Evolutionary conservation across 768 basidiomycete species (phyloP), one percentile per base, ranked within the genome.

Genomic region (Boletus patriciae): DNA sequence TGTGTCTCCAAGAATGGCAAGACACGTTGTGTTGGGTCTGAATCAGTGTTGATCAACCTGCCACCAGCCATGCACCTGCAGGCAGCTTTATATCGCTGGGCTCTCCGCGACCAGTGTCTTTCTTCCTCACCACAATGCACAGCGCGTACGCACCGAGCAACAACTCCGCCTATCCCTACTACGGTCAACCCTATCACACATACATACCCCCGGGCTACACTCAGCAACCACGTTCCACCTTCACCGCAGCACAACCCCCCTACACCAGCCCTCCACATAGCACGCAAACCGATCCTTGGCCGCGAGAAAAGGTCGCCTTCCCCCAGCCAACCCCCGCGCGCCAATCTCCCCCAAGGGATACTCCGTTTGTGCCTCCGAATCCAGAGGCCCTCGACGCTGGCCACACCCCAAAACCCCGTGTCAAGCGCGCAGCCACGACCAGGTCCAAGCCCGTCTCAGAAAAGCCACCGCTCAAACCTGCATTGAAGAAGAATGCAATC

Each of bases 391-490:
- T 59, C 47, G 60, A 62, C 38, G 47, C 64, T 19, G 52, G 54
- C 4, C 66, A 49, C 40, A 57, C 64, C 5, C 66, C 72, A n/a
- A 74, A 72, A 27, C 58, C 71, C 12, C 69, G 70, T 44, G 54
- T 60, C 50, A 77, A 77, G 59, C 78, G 76, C 37, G 70, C 73
- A 58, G 68, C 67, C 19, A 65, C 71, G 6, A 58, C 66, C 36
- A 70, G 61, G 12, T 55, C 72, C 19, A 59, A 53, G 36, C 58
- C 64, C 9, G 3, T 62, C 21, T 62, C 65, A 1, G 71, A 72
- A 37, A 70, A 66, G 46, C 74, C 72, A 3, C 78, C 71, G 13
- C 73, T 84, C 40, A 87, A 78, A 70, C 80, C 87, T 34, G 84
- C 83, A 0, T 69, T 87, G 67, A 87, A 83, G 68, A 83, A 80